Evolutionary conservation across 768 basidiomycete genomes (phyloP), one percentile per base, ranked within the genome.

Genomic region (Pleurotus tuoliensis): DNA sequence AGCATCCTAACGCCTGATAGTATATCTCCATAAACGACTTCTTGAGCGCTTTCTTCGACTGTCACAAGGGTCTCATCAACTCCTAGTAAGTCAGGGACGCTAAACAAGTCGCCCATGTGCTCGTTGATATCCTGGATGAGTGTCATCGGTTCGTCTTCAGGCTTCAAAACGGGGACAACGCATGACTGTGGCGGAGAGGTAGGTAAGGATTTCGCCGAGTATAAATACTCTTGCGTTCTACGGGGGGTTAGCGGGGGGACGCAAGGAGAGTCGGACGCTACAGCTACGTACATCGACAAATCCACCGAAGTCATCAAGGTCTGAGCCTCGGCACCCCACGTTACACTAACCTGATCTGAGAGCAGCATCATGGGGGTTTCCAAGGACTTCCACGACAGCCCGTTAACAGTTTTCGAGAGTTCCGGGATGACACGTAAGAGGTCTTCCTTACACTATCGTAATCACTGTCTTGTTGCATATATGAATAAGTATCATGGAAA

Each of bases 361-460:
- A 53, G 25, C 4, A 53, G 16, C 18, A 53, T 24, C 22, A 53
- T 53, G 24, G 51, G 51, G 6, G 39, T 53, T 16, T 53, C 51
- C 11, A 39, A 20, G 11, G 15, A 40, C 18, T 20, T 25, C 51
- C 51, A 53, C 11, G 39, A 38, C 22, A 53, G 16, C 2, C 51
- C 39, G 25, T 53, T 53, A 8, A 27, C 9, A 5, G 51, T 2
- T 30, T 53, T 53, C 13, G 51, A 53, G 6, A 53, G 22, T 39
- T 53, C 51, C 9, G 51, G 51, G 38, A 53, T 41, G 9, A 53
- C 24, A 9, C 24, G 37, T 9, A 41, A 13, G n/a, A 53, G 27
- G 15, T 53, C 51, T 53, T 53, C 38, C 7, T 27, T 53, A 16
- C 51, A 20, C 51, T 53, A 41, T n/a, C n/a, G n/a, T n/a, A n/a